phyloP scores from a whole-genome alignment of 176 grass and related monocot species.

The Puya raimondii region DNA sequence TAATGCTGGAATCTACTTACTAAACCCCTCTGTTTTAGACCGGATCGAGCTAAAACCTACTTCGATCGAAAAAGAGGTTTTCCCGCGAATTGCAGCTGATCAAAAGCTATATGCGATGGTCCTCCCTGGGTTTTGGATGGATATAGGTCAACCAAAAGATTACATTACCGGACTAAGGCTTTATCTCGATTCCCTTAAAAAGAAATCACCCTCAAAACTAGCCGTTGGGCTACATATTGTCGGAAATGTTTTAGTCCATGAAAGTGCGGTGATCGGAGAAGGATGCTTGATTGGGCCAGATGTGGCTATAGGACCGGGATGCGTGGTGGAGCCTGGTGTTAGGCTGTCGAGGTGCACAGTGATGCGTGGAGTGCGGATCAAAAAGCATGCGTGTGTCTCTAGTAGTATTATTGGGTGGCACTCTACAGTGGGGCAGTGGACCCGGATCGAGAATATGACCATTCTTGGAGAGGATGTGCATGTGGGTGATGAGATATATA shows the following conservation, averaged over 20 bases:
- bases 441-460: conserved; percentile 76
- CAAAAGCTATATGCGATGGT: conserved; percentile 60
- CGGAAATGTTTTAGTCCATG: conserved; percentile 70
- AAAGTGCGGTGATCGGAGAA: conserved; percentile 80
- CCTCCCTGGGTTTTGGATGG: conserved; percentile 98
- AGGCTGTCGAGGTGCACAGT: conserved; percentile 78
- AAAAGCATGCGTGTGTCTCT: conserved; percentile 74
- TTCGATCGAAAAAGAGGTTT: conserved; percentile 93
- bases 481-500: conserved; percentile 81
- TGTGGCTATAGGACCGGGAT: conserved; percentile 74
- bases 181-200: conserved; percentile 70
- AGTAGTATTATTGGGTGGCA: conserved; percentile 94
- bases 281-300: conserved; percentile 91
- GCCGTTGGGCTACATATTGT: conserved; percentile 47
- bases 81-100: conserved; percentile 69
- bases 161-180: conserved; percentile 82
- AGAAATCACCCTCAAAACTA: conserved; percentile 51
- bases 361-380: conserved; percentile 56
- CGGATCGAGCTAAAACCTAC: conserved; percentile 79
- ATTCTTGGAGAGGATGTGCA: conserved; percentile 93
- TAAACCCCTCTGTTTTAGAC: conserved; percentile 83
- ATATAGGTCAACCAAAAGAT: conserved; percentile 74
- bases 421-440: conserved; percentile 81
- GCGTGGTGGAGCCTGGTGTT: conserved; percentile 72
- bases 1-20: conserved; percentile 91